These are phyloP conservation scores for Nidularia pulvinata DNA, from an alignment of 768 basidiomycete genomes.

Conservation along the genomic window DNA sequence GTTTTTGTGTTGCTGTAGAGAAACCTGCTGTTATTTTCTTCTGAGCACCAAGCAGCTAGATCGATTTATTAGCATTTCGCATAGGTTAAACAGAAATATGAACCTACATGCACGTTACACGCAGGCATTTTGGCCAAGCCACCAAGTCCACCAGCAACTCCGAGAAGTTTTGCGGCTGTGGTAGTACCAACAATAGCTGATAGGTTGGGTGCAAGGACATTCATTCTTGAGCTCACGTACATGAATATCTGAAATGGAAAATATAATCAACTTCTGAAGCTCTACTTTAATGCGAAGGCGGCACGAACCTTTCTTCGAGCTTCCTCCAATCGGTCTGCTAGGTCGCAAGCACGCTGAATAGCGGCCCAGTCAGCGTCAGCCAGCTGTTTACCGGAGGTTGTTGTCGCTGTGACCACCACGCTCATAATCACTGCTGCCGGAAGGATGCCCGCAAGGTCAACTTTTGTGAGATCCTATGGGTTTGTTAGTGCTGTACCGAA, in stretches of 20 bases:
- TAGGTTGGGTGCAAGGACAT: conserved; percentile 96
- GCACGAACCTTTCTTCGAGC: conserved; percentile 78
- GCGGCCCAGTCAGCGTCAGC: conserved; percentile 73
- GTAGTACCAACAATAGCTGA: conserved; percentile 98
- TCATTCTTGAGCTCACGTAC: conserved; percentile 99
- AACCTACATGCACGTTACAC: conserved; percentile 90
- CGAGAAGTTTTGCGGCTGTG: conserved; percentile 97
- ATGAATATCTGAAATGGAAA: conserved; percentile 76
- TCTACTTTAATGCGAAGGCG: not conserved
- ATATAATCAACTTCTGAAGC: not conserved
- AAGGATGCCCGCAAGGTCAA: conserved; percentile 75
- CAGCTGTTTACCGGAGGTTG: conserved; percentile 78
- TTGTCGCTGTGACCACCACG: conserved; percentile 94
- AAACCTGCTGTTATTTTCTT: conserved; percentile 93
- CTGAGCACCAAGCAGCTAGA: conserved; percentile 90
- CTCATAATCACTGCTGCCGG: conserved; percentile 94
- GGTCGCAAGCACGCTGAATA: conserved; percentile 84
- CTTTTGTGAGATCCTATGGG: conserved; percentile 81
- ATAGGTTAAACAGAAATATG: not conserved
- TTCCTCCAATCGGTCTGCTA: conserved; percentile 87
- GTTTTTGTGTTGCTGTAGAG: conserved; percentile 81
- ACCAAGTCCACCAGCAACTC: conserved; percentile 92
- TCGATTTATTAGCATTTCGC: not conserved
- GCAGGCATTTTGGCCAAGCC: conserved; percentile 94
- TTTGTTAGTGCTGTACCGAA: not conserved